These are phyloP conservation scores for Dillenia turbinata DNA, from an alignment of 164 flowering plant genomes.

Conservation along the genomic window DNA sequence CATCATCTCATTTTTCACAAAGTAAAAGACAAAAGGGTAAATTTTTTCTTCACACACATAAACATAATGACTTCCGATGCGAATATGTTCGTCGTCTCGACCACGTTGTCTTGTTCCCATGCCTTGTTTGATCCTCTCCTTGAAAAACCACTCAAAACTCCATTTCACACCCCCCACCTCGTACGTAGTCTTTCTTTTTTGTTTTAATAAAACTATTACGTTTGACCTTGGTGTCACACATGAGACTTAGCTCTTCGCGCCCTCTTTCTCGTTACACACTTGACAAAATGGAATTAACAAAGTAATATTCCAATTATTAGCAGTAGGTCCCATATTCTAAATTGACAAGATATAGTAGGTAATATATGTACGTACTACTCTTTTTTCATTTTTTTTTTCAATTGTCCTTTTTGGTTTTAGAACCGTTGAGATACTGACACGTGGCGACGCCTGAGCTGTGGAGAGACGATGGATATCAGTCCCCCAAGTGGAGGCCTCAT, in stretches of 20 bases:
- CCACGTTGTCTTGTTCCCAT: conserved; percentile 56
- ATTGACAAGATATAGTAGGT: no score
- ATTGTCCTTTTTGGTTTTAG: conserved; percentile 22
- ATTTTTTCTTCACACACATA: background rate
- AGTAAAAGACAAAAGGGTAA: background rate
- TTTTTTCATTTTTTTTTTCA: no score
- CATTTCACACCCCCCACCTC: conserved; percentile 53
- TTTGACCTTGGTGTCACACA: no score
- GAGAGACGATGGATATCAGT: conserved; percentile 81
- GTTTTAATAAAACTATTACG: no score
- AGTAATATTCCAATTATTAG: conserved; percentile 15
- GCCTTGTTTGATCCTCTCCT: background rate
- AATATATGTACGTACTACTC: no score
- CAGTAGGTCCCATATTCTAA: background rate
- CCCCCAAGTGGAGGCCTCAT: conserved; percentile 99
- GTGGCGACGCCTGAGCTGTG: conserved; percentile 70
- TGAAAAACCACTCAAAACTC: conserved; percentile 24
- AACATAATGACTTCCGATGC: conserved; percentile 33
- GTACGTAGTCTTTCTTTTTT: conserved; percentile 39
- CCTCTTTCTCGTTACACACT: background rate
- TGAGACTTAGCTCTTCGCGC: no score
- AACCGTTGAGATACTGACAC: conserved; percentile 74
- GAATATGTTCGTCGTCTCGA: conserved; percentile 48
- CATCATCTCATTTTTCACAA: background rate
- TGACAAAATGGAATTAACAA: background rate